Evolutionary conservation across 495 filamentous ascomycete genomes (phyloP).

Genomic region (Neurospora sp.): DNA sequence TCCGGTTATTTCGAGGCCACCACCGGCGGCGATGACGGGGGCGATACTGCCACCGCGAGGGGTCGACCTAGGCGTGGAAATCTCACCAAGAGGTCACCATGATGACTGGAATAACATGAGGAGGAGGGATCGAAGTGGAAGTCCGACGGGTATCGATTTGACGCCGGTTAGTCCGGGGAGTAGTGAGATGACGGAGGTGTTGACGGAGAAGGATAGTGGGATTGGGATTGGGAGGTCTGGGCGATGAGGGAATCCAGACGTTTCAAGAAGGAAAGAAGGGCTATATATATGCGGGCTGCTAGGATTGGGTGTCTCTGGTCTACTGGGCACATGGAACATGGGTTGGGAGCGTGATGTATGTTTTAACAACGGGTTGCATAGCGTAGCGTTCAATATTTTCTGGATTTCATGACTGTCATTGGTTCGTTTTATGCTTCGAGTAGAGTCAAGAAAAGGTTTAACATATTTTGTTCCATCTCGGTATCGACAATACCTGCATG

Average conservation of each 20-base stretch:
- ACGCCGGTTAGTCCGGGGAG: neutral
- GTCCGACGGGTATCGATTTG: neutral
- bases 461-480: too few relatives aligned
- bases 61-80: neutral
- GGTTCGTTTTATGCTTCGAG: neutral
- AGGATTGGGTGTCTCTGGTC: neutral
- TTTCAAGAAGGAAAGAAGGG: neutral
- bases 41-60: neutral
- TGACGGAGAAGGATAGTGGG: neutral
- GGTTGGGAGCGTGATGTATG: neutral
- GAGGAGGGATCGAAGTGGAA: neutral
- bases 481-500: too few relatives aligned
- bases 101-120: neutral
- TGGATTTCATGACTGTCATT: neutral
- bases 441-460: too few relatives aligned
- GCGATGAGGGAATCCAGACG: neutral
- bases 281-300: neutral
- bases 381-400: neutral
- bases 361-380: neutral
- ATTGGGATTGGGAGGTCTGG: neutral
- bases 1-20: neutral
- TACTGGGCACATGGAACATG: neutral
- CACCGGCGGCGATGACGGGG: neutral
- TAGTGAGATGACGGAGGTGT: neutral
- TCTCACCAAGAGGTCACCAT: neutral